Percentiles rank a stretch among this genome's conserved stretches.
Conservation (phyloP, 2,329 filamentous ascomycete genomes). For the Pseudogymnoascus sp. region DNA sequence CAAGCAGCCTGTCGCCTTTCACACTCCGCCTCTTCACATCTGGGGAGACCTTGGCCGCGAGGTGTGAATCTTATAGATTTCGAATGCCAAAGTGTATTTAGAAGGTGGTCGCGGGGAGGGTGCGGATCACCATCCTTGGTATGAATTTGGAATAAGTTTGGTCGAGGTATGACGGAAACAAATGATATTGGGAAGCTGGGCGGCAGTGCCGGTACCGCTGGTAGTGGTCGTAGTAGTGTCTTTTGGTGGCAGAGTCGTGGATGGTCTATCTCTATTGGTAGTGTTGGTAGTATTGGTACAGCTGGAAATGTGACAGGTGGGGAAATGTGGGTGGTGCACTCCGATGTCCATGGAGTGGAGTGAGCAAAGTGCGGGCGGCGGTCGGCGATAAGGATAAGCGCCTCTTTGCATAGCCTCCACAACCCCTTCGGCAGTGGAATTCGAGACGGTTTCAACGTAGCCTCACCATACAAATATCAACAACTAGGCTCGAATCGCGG, state of each 20-base stretch:
- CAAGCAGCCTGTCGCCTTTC: neutral
- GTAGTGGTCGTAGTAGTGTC: neutral
- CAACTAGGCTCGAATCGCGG: neutral
- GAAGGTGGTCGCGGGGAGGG: neutral
- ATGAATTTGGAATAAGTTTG: constrained; percentile 1
- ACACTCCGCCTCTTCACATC: constrained; percentile 1
- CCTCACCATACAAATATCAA: neutral
- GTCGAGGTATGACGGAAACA: constrained; percentile 1
- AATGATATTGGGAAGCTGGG: neutral
- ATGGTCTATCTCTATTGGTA: neutral
- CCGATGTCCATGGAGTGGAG: neutral
- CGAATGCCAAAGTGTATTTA: neutral
- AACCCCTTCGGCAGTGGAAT: neutral
- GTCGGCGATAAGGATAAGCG: constrained; percentile 7
- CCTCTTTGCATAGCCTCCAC: constrained; percentile 8
- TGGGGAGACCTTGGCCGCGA: neutral
- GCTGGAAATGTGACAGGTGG: constrained; percentile 7
- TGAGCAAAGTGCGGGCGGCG: neutral
- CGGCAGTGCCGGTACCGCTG: neutral
- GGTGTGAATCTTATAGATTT: neutral
- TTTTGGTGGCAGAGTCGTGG: neutral
- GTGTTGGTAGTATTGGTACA: neutral
- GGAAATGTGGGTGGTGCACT: neutral
- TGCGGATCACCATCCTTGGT: neutral
- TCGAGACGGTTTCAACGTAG: neutral